A percentile compares a stretch with the other conserved stretches of the same genome.
Evolutionary conservation across 768 basidiomycete species (phyloP).

Genomic region (Podaxis sp.): DNA sequence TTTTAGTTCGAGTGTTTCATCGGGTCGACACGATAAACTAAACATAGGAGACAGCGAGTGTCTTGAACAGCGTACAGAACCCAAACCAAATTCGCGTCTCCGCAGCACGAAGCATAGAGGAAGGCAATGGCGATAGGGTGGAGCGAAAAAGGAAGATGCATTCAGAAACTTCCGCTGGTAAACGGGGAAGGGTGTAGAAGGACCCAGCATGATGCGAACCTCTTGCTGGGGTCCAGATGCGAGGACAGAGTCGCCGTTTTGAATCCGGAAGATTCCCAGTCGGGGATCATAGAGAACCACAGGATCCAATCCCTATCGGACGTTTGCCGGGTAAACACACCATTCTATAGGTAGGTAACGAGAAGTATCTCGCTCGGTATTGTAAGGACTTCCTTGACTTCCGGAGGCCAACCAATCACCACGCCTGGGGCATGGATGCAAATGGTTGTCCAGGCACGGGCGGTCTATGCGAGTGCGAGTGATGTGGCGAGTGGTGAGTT

Average conservation of each 20-base stretch:
- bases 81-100: background rate
- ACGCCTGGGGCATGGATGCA: slow-evolving; percentile 8
- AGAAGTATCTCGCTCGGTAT: background rate
- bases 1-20: background rate
- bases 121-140: background rate
- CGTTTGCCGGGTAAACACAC: background rate
- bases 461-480: background rate
- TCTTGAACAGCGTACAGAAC: background rate
- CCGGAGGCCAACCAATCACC: background rate
- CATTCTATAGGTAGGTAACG: background rate
- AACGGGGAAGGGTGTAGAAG: background rate
- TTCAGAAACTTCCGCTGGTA: background rate
- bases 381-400: background rate
- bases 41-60: background rate
- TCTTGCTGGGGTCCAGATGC: background rate
- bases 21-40: background rate
- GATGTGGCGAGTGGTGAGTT: background rate
- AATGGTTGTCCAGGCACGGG: slow-evolving; percentile 9
- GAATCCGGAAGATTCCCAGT: background rate
- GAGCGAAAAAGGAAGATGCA: background rate
- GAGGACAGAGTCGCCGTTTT: background rate
- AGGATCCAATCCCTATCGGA: background rate
- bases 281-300: background rate
- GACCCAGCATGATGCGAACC: background rate
- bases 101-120: background rate